A percentile compares a stretch with the other conserved stretches of the same genome.
Conservation (phyloP, 805 yeast genomes). For the Cyberlindnera samutprakarnensis region DNA sequence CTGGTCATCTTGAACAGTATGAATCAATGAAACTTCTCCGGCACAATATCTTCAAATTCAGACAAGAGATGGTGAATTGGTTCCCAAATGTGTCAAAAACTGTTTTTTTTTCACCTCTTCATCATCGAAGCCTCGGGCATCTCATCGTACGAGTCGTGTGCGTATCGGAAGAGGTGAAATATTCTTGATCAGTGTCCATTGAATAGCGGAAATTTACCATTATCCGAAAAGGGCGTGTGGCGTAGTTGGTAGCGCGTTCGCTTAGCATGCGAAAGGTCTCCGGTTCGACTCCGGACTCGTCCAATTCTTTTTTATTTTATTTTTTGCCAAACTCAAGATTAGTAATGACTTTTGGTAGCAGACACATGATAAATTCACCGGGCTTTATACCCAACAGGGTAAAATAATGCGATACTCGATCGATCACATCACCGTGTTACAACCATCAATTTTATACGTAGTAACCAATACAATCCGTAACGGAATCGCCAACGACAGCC, state of each 20-base stretch:
- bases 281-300: slow-evolving; percentile 75
- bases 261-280: slow-evolving; percentile 76
- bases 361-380: no score
- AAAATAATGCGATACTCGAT: neutral
- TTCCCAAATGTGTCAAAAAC: neutral
- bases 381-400: neutral
- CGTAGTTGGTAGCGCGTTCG: slow-evolving; percentile 80
- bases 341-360: no score
- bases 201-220: neutral
- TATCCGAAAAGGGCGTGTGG: slow-evolving; percentile 51
- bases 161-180: neutral
- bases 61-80: neutral
- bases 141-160: neutral
- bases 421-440: neutral
- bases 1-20: neutral
- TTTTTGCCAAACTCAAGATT: no score
- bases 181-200: neutral
- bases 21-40: neutral
- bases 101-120: no score
- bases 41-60: neutral
- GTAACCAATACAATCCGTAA: neutral
- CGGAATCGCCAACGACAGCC: neutral
- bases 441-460: neutral
- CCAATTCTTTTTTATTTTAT: slow-evolving; percentile 36
- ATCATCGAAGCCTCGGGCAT: no score